phyloP scores from a whole-genome alignment of 1,284 basidiomycete genomes.

The Austropuccinia psidii region DNA sequence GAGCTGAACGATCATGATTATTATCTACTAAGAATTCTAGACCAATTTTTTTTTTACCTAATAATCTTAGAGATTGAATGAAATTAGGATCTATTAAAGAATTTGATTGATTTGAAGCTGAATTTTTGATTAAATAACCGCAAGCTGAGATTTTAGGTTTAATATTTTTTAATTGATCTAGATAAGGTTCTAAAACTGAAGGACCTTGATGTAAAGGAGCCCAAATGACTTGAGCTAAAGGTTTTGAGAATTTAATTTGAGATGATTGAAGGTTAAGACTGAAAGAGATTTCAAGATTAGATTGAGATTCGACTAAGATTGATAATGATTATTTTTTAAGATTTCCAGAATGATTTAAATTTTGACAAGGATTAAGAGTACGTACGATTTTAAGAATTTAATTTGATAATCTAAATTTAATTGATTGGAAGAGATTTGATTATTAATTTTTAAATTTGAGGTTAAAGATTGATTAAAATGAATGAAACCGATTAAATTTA shows the following conservation, averaged over 20 bases:
- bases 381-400: background rate
- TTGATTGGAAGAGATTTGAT: background rate
- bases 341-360: background rate
- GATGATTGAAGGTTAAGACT: too few species aligned
- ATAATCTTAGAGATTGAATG: conserved; percentile 8
- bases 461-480: background rate
- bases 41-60: conserved; percentile 14
- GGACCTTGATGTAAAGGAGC: conserved; percentile 25
- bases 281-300: too few species aligned
- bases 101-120: background rate
- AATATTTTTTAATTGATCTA: background rate
- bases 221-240: conserved; percentile 22
- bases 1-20: conserved; percentile 15
- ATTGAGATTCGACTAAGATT: too few species aligned
- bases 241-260: background rate
- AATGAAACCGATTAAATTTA: background rate
- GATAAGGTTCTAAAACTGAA: conserved; percentile 3
- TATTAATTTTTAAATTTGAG: background rate
- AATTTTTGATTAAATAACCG: conserved; percentile 16
- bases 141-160: conserved; percentile 9
- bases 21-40: conserved; percentile 30
- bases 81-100: conserved; percentile 7
- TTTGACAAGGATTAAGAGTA: background rate
- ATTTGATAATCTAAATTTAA: background rate
- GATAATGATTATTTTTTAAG: background rate